Evolutionary conservation across 2,329 filamentous ascomycete species (phyloP).

Genomic region (Alternaria arbusti): DNA sequence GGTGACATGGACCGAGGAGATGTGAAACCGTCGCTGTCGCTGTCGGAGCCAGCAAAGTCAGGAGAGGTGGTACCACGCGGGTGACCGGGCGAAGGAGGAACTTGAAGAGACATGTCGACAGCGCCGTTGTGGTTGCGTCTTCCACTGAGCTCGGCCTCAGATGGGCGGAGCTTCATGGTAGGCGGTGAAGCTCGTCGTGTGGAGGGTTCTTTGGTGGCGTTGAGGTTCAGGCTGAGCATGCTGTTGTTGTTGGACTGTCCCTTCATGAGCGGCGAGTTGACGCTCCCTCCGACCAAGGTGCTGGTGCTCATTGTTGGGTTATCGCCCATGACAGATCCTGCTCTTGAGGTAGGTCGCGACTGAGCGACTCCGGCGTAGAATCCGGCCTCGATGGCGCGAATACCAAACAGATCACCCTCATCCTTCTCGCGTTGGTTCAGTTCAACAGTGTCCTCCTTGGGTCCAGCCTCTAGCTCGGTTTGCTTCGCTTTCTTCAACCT

Average conservation of each 20-base stretch:
- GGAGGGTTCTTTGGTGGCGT: slow-evolving; percentile 28
- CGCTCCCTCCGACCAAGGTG: slow-evolving; percentile 43
- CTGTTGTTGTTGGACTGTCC: slow-evolving; percentile 41
- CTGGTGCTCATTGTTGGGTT: slow-evolving; percentile 42
- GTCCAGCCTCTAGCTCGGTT: slow-evolving; percentile 32
- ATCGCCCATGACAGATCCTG: slow-evolving; percentile 35
- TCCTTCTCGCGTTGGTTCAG: slow-evolving; percentile 47
- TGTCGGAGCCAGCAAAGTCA: slow-evolving; percentile 38
- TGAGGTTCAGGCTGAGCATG: slow-evolving; percentile 41
- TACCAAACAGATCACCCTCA: slow-evolving; percentile 49
- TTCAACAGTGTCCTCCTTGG: slow-evolving; percentile 44
- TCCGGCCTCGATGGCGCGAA: slow-evolving; percentile 52
- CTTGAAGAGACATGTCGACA: slow-evolving; percentile 45
- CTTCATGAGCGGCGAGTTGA: slow-evolving; percentile 40
- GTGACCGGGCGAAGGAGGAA: slow-evolving; percentile 41
- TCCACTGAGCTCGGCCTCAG: slow-evolving; percentile 47
- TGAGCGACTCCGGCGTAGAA: slow-evolving; percentile 50
- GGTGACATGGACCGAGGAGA: slow-evolving; percentile 35
- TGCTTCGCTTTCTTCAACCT: slow-evolving; percentile 42
- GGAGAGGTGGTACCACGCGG: slow-evolving; percentile 24
- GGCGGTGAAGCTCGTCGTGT: slow-evolving; percentile 31
- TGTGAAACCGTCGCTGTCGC: slow-evolving; percentile 28
- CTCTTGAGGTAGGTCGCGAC: slow-evolving; percentile 47
- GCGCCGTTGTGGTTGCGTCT: slow-evolving; percentile 41
- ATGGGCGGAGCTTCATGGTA: slow-evolving; percentile 40